These are phyloP conservation scores for Dipsacomyces acuminosporus DNA, from an alignment of 371 early-diverging fungal genomes.

Conservation along the genomic window DNA sequence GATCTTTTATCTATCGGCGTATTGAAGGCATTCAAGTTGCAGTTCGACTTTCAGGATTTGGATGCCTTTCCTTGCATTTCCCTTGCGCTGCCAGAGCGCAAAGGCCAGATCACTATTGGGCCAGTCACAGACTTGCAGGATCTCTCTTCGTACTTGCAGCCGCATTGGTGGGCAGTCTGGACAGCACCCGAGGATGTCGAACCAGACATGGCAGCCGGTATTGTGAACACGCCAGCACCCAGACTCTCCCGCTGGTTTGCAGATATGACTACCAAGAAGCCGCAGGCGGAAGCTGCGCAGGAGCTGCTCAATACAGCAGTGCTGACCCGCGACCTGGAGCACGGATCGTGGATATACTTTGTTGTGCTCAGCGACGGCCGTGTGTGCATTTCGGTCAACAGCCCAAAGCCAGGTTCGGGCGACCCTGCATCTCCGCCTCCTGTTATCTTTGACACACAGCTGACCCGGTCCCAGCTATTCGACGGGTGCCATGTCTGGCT, in stretches of 20 bases:
- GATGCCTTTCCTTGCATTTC: conserved; percentile 32
- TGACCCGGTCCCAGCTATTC: not conserved
- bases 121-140: conserved; percentile 16
- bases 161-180: conserved; percentile 40
- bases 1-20: conserved; percentile 18
- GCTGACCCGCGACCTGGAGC: conserved; percentile 8
- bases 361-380: conserved; percentile 17
- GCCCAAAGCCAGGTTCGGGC: no score
- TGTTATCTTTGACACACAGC: conserved; percentile 9
- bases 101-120: conserved; percentile 27
- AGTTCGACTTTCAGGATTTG: conserved; percentile 37
- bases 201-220: not conserved
- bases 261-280: not conserved
- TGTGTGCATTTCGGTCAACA: conserved; percentile 9
- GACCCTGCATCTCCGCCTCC: not conserved
- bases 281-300: not conserved
- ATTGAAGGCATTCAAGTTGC: conserved; percentile 13
- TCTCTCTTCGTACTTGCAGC: conserved; percentile 37
- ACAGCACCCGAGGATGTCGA: not conserved
- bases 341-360: conserved; percentile 19
- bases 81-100: conserved; percentile 12
- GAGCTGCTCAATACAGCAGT: not conserved
- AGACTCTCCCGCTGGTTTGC: conserved; percentile 15
- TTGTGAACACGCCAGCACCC: conserved; percentile 9
- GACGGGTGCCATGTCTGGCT: conserved; percentile 24